Evolutionary conservation across 129 eudicot species (phyloP).

Genomic region (Glebionis coronaria): DNA sequence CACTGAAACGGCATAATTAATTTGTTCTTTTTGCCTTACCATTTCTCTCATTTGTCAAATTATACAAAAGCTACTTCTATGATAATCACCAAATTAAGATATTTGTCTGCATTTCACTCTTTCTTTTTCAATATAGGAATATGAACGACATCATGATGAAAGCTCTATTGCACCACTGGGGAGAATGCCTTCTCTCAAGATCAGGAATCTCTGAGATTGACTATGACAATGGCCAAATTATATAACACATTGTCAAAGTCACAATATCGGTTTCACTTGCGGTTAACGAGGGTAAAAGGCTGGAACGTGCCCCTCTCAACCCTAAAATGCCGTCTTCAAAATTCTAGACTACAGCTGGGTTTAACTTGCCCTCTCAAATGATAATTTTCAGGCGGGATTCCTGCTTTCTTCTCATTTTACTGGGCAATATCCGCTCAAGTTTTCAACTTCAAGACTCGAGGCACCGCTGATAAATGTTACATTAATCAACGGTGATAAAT

Average conservation of each 20-base stretch:
- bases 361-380: neutral
- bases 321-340: neutral
- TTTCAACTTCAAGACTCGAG: neutral
- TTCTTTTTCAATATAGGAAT: neutral
- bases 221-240: neutral
- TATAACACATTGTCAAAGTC: neutral
- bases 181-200: neutral
- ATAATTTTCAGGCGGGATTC: neutral
- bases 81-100: neutral
- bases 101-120: neutral
- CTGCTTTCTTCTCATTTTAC: neutral
- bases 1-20: neutral
- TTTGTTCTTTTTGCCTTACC: neutral
- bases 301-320: neutral
- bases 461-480: too few species aligned
- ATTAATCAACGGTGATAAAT: too few species aligned
- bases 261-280: neutral
- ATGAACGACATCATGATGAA: neutral
- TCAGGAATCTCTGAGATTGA: neutral
- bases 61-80: neutral
- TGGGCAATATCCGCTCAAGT: neutral
- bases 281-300: neutral
- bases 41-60: neutral
- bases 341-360: too few species aligned
- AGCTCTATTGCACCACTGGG: neutral